Base-by-base conservation (phyloP, 179 eudicot species). In the Silene coronaria region DNA sequence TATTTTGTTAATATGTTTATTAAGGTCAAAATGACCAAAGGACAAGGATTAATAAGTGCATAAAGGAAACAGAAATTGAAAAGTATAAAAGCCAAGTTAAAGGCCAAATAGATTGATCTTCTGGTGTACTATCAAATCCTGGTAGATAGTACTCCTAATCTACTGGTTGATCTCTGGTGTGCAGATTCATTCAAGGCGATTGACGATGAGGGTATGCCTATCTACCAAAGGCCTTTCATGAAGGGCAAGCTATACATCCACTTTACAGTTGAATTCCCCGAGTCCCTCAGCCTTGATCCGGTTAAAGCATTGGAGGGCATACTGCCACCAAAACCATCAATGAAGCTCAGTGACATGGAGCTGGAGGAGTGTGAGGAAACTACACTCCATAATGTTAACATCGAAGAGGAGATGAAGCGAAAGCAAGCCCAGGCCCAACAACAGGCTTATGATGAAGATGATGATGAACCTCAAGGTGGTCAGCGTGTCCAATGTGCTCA, bases 191-290 rank as follows among this genome's bases (percentile, higher is more conserved):
- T 67, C 72, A 88, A 88, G 85, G 92, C 84, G 17, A 87, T 88
- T 32, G 85, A 88, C 17, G 92, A 88, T 9, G 92, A 88, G 80
- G 92, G 92, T 1, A 88, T 88, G 92, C 90, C 90, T 0, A 81
- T 85, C 23, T 81, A 87, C 78, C 88, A 85, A 64, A 87, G 90
- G 80, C 86, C 88, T 0, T 87, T 84, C 83, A 85, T 85, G 90
- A 88, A 79, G 80, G 92, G 90, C 67, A 87, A 81, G 83, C 62
- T 87, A 28, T 87, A 85, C 74, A 78, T 88, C 48, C 91, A 88
- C 73, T 87, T 88, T 78, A 80, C 82, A 1, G 87, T 87, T 24
- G 90, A 88, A 2, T 88, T 88, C 79, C 91, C 87, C 0, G 86
- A 87, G 30, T 65, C 81, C n/a, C 65, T 88, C 51, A 79, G 75